Evolutionary conservation across 208 protist species (phyloP).

Genomic region (Leishmania mexicana): DNA sequence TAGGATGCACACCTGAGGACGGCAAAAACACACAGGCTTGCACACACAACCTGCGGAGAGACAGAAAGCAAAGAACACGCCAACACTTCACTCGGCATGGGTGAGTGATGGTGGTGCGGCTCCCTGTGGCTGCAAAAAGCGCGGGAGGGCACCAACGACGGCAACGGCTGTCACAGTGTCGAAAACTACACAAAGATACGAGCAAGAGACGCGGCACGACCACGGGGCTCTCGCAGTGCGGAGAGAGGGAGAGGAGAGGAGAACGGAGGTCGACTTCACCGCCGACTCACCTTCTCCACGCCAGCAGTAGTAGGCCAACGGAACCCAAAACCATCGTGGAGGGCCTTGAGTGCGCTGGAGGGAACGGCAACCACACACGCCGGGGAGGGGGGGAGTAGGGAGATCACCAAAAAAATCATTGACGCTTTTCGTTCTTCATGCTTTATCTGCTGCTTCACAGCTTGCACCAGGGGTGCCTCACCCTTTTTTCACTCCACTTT

Average conservation of each 20-base stretch:
- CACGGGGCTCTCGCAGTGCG: neutral
- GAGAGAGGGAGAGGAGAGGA: neutral
- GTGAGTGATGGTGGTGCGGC: neutral
- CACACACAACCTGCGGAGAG: neutral
- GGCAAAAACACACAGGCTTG: neutral
- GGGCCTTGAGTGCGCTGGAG: neutral
- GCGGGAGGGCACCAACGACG: neutral
- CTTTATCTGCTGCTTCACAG: neutral
- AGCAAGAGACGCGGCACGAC: neutral
- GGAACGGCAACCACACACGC: neutral
- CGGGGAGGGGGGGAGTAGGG: neutral
- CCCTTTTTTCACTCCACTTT: conserved; percentile 50
- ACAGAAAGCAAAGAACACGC: neutral
- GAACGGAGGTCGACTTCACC: neutral
- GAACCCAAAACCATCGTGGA: neutral
- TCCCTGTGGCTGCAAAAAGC: neutral
- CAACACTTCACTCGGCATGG: neutral
- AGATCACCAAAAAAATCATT: neutral
- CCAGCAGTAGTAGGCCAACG: neutral
- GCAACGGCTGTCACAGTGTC: neutral
- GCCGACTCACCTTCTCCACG: neutral
- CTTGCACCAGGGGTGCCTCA: neutral
- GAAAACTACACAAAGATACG: neutral
- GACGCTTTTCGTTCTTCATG: neutral
- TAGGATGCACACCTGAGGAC: neutral